Conservation (phyloP, 148 eudicot species). For the Arbutus unedo region DNA sequence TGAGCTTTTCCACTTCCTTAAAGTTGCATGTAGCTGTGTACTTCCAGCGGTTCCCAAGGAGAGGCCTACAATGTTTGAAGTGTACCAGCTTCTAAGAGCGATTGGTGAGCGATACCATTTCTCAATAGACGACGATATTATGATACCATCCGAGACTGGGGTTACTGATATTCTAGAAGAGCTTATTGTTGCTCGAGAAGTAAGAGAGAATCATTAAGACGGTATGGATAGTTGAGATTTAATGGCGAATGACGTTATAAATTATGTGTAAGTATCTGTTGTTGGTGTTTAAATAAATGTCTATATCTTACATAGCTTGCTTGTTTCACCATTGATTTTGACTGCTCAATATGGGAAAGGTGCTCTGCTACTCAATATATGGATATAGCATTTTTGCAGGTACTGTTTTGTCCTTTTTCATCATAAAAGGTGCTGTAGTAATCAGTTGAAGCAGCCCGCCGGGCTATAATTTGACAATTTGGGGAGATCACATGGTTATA, state of each 20-base stretch:
- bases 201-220: neutral
- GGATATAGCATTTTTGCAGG: neutral
- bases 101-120: slow-evolving; percentile 60
- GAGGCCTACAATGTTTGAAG: slow-evolving; percentile 74
- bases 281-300: slow-evolving; percentile 3
- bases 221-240: neutral
- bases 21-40: slow-evolving; percentile 55
- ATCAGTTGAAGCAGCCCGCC: too few species aligned
- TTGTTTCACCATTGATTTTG: neutral
- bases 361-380: neutral
- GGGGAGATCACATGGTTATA: too few species aligned
- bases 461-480: too few species aligned
- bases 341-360: neutral
- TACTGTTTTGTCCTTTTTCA: neutral
- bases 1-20: slow-evolving; percentile 56
- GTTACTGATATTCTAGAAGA: slow-evolving; percentile 38
- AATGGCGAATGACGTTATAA: neutral
- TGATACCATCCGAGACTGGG: slow-evolving; percentile 31
- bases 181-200: slow-evolving; percentile 39
- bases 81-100: slow-evolving; percentile 64
- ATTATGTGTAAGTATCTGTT: slow-evolving; percentile 11
- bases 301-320: slow-evolving; percentile 7
- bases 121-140: slow-evolving; percentile 40
- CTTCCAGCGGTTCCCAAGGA: slow-evolving; percentile 40
- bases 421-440: too few species aligned